Base-by-base conservation (phyloP, 164 flowering plant species). In the Macadamia integrifolia region DNA sequence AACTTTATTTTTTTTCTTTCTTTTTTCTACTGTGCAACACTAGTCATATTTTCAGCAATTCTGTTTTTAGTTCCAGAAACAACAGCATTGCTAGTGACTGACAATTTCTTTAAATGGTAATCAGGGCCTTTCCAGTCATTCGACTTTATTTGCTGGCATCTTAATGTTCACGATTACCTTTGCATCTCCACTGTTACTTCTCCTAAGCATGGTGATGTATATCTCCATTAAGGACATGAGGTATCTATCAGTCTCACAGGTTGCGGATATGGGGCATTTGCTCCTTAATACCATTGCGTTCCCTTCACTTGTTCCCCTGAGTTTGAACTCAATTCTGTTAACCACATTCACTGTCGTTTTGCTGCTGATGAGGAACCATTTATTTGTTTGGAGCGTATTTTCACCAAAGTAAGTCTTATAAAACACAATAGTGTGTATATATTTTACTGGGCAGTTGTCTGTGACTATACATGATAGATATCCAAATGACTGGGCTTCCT, bases 381-480 rank as follows among this genome's bases (percentile, higher is more conserved):
- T 94, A 44, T 94, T 94, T 68, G 79, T 92, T 53, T 94, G 99
- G 99, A 94, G 97, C 58, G 97, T 94, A 69, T 94, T 94, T 74
- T 94, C 99, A 50, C 99, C 99, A 6, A 92, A 94, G 99, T 94
- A 86, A 88, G 95, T 80, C 15, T 66, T 46, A 61, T 57, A 23
- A 32, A 30, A 13, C 30, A 32, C 30, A 64, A 6, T 5, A 56
- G 6, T 53, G 7, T 57, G 12, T 52, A 2, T 44, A 12, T 32
- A n/a, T 11, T 30, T 6, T 12, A n/a, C 3, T 35, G 10, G 35
- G 48, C 35, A 23, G 52, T 12, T 32, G 8, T 30, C 1, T 30
- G 9, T 23, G 29, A 35, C 40, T 35, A 35, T 35, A 5, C 3
- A 2, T 23, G 9, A 18, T 10, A 58, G 56, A 9, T n/a, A 15